These are phyloP conservation scores for Bretziella fagacearum DNA, from an alignment of 2,329 filamentous ascomycete species.

Conservation along the genomic window DNA sequence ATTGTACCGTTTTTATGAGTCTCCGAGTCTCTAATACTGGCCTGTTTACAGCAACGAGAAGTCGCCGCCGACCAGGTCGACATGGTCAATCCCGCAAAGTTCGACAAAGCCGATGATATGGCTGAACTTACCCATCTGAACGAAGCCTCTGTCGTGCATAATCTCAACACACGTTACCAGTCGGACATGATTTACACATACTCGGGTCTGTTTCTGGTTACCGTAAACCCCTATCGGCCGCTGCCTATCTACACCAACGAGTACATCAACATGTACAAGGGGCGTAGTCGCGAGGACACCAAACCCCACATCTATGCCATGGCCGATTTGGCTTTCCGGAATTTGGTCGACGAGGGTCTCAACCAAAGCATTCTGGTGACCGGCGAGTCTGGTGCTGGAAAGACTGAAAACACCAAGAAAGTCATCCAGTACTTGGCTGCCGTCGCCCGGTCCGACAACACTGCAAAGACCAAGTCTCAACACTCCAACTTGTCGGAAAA, in stretches of 20 bases:
- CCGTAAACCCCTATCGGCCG: slow-evolving; percentile 90
- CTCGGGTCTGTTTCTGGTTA: slow-evolving; percentile 89
- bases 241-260: slow-evolving; percentile 92
- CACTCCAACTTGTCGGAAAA: slow-evolving; percentile 87
- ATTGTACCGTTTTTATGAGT: too few species aligned
- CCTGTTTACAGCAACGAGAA: slow-evolving; percentile 74
- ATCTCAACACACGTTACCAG: slow-evolving; percentile 87
- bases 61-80: slow-evolving; percentile 77
- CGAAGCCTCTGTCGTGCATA: slow-evolving; percentile 94
- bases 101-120: slow-evolving; percentile 99
- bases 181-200: slow-evolving; percentile 96
- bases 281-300: slow-evolving; percentile 76
- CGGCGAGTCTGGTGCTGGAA: slow-evolving; percentile 92
- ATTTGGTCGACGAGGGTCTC: slow-evolving; percentile 81
- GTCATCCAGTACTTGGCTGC: slow-evolving; percentile 97
- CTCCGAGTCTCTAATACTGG: too few species aligned
- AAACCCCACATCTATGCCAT: slow-evolving; percentile 96
- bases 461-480: slow-evolving; percentile 40
- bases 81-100: slow-evolving; percentile 98
- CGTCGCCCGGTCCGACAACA: slow-evolving; percentile 70
- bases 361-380: slow-evolving; percentile 98
- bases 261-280: slow-evolving; percentile 96
- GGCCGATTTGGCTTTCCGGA: slow-evolving; percentile 91
- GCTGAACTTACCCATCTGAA: slow-evolving; percentile 95
- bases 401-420: slow-evolving; percentile 98